Base-by-base conservation (phyloP, 148 eudicot species). In the Rhododendron ferrugineum region DNA sequence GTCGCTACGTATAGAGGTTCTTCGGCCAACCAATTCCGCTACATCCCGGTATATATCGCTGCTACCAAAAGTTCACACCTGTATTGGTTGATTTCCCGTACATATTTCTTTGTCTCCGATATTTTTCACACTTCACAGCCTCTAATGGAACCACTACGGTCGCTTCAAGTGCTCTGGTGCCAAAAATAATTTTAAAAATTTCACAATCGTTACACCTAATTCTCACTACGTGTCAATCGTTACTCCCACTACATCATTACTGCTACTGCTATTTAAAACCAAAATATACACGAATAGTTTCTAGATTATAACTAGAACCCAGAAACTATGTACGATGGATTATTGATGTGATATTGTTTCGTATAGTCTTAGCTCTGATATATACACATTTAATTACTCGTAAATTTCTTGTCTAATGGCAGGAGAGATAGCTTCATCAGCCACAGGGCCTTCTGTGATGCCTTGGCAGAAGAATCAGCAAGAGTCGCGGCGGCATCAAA, bases 391-490 rank as follows among this genome's bases (percentile, higher is more conserved):
- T n/a, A 40, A 40, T 7, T 20, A 18, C 14, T 16, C 2, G 7
- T 50, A 50, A 52, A 50, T 34, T 84, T 46, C 26, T n/a, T 1
- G 77, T 86, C 18, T 83, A 84, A 73, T 22, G n/a, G 60, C 92
- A 96, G 99, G 95, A 79, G 99, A 77, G 99, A 96, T 68, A 96
- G 99, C 88, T 96, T 96, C 89, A 94, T 96, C 66, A 93, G 98
- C 1, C 99, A 96, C 47, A 93, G 98, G 85, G 99, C 99, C 30
- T 96, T 96, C 47, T 96, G 99, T 75, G 99, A 96, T 79, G 99
- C 97, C 56, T 82, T 96, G 83, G 99, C 99, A 11, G 98, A 95
- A 86, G 99, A 96, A 89, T 91, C 98, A 1, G 99, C 98, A 9
- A 90, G 99, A 83, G 86, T 96, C 56, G 93, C 91, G 3, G 99